These are phyloP conservation scores for Pyrenophora tritici-repentis DNA, from an alignment of 2,329 filamentous ascomycete genomes.

Conservation along the genomic window DNA sequence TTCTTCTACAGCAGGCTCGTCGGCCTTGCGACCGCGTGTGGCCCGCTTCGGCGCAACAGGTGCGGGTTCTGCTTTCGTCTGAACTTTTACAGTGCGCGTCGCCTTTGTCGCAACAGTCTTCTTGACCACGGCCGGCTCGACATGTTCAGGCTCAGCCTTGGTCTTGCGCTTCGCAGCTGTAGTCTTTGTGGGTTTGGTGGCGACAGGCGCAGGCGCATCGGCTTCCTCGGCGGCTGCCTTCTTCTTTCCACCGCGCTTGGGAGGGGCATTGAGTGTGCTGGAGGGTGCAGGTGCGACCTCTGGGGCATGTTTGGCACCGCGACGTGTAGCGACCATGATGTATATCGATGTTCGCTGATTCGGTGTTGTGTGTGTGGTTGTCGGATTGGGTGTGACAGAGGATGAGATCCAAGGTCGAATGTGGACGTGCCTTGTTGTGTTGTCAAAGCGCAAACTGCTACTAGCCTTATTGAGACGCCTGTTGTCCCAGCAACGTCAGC, in stretches of 20 bases:
- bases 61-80: constrained; percentile 21
- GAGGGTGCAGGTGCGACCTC: constrained; percentile 28
- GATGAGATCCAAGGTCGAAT: constrained; percentile 9
- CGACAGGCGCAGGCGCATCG: constrained; percentile 22
- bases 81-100: constrained; percentile 29
- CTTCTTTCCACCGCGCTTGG: constrained; percentile 39
- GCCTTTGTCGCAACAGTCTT: constrained; percentile 27
- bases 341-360: constrained; percentile 21
- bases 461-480: constrained; percentile 10
- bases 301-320: constrained; percentile 32
- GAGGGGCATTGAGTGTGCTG: constrained; percentile 38
- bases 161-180: constrained; percentile 28
- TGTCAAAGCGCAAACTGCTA: constrained; percentile 27
- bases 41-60: constrained; percentile 30
- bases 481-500: constrained; percentile 25
- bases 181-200: constrained; percentile 26
- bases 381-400: constrained; percentile 14
- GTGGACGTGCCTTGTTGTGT: constrained; percentile 29
- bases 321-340: constrained; percentile 42
- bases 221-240: constrained; percentile 30
- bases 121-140: constrained; percentile 21
- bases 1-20: constrained; percentile 7
- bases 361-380: constrained; percentile 11
- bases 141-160: constrained; percentile 24
- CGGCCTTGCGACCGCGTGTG: constrained; percentile 31